Base-by-base conservation (phyloP, 192 early-diverging fungal species). In the Mortierella hygrophila region DNA sequence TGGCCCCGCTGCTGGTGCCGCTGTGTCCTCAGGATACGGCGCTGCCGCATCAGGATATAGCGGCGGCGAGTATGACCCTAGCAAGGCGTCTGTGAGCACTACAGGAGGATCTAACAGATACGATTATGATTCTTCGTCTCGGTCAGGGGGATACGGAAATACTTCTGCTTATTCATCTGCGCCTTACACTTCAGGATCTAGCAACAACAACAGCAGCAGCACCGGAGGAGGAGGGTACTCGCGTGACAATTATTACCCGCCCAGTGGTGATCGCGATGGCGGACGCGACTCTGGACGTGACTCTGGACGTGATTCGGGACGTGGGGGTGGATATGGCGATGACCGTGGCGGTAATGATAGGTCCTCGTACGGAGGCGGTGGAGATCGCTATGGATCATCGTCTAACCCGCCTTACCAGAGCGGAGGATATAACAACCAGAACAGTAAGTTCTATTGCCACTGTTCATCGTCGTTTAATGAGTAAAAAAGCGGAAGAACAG, bases 371-470 rank as follows among this genome's bases (percentile, higher is more conserved):
- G 73, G 73, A 52, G 52, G 52, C 49, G 76, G 84, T 44, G 84
- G 79, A 57, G 84, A 86, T 75, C 78, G 84, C 11, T 75, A 81
- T 73, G 78, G 83, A 63, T 86, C 84, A 6, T 79, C 77, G 7
- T 68, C 75, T 10, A 65, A 1, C 29, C 13, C 52, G 6, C 71
- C 74, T 32, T 47, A 75, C 40, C n/a, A 63, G 18, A 75, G 75
- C n/a, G 42, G 81, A 4, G 70, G 72, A 55, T 74, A 77, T 29
- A 65, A 35, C 60, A 32, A 32, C 60, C 7, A 32, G 11, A 32
- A 15, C 60, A 68, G 78, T 79, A 79, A 60, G 82, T 29, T 42
- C 18, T 35, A 49, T 41, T 3, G 6, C 10, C 0, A n/a, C 35
- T 21, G 3, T 38, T 75, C 3, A 47, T 37, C 57, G 40, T 35